Percentiles rank a stretch among this genome's conserved stretches.
Conservation (phyloP, 805 yeast species). For the Lipomyces sp. region DNA sequence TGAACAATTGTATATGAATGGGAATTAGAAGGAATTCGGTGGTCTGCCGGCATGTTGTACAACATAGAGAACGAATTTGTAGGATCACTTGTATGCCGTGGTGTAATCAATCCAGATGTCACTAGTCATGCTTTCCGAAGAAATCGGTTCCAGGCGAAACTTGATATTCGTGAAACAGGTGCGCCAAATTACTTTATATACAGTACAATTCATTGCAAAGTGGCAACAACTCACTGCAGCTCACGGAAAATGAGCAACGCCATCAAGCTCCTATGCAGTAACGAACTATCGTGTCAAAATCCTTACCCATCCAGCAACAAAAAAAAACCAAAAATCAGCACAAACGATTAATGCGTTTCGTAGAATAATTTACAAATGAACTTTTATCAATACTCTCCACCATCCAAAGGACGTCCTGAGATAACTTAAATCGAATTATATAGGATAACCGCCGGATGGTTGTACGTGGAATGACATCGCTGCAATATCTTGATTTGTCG, state of each 20-base stretch:
- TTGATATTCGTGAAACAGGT: not conserved
- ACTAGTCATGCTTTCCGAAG: not conserved
- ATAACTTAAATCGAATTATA: not conserved
- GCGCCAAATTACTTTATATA: not conserved
- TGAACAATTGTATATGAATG: constrained; percentile 72
- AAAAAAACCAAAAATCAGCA: not conserved
- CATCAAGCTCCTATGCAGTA: not conserved
- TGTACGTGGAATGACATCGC: constrained; percentile 44
- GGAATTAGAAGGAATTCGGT: constrained; percentile 40
- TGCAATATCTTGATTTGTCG: constrained; percentile 54
- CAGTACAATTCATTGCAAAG: not conserved
- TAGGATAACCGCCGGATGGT: constrained; percentile 29
- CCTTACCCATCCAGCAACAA: not conserved
- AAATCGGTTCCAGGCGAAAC: not conserved
- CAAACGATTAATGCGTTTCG: not conserved
- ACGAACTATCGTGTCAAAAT: constrained; percentile 1
- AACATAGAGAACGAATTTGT: not conserved
- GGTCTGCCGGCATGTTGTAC: not conserved
- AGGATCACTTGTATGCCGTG: not conserved
- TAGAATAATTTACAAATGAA: not conserved
- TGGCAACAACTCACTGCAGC: not conserved
- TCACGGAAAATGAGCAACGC: not conserved
- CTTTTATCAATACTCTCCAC: not conserved
- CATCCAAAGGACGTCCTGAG: not conserved
- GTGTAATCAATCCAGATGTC: not conserved